Percentiles rank a stretch among this genome's conserved stretches.
Evolutionary conservation across 148 eudicot species (phyloP).

Genomic region (Amaranthus cruentus): DNA sequence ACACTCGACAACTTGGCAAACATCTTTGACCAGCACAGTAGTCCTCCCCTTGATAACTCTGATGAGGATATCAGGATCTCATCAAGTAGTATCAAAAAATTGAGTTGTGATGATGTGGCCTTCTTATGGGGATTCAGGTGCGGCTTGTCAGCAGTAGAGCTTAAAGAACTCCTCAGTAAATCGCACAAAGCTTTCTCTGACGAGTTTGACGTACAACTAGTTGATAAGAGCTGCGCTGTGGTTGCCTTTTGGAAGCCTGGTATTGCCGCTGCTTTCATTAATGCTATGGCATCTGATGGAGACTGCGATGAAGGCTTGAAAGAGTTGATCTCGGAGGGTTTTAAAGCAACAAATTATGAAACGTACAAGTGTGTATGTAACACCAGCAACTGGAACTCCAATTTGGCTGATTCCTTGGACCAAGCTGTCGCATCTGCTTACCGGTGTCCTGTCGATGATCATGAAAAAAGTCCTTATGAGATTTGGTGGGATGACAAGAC

Average conservation of each 20-base stretch:
- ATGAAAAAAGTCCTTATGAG: constrained; percentile 36
- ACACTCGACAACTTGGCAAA: constrained; percentile 45
- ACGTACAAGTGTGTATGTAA: constrained; percentile 53
- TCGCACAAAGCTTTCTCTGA: constrained; percentile 52
- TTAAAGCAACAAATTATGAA: constrained; percentile 51
- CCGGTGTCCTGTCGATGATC: constrained; percentile 22
- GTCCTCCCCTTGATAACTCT: constrained; percentile 30
- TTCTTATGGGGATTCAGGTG: constrained; percentile 85
- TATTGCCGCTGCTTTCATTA: constrained; percentile 40
- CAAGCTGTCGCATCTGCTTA: constrained; percentile 41
- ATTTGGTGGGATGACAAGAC: constrained; percentile 65
- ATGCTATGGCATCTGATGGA: constrained; percentile 53
- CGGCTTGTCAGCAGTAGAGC: constrained; percentile 44
- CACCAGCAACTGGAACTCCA: constrained; percentile 48
- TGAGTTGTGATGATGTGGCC: constrained; percentile 49
- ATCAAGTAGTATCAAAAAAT: constrained; percentile 41
- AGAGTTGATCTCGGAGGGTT: constrained; percentile 56
- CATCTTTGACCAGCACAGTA: constrained; percentile 32
- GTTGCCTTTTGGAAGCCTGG: constrained; percentile 64
- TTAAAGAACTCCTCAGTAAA: constrained; percentile 41
- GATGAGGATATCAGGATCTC: constrained; percentile 43
- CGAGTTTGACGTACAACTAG: constrained; percentile 63
- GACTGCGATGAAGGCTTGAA: constrained; percentile 28
- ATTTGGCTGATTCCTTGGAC: constrained; percentile 74
- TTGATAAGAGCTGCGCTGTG: constrained; percentile 70